These are phyloP conservation scores for Limnanthes douglasii DNA, from an alignment of 345 rosid species.

Conservation along the genomic window DNA sequence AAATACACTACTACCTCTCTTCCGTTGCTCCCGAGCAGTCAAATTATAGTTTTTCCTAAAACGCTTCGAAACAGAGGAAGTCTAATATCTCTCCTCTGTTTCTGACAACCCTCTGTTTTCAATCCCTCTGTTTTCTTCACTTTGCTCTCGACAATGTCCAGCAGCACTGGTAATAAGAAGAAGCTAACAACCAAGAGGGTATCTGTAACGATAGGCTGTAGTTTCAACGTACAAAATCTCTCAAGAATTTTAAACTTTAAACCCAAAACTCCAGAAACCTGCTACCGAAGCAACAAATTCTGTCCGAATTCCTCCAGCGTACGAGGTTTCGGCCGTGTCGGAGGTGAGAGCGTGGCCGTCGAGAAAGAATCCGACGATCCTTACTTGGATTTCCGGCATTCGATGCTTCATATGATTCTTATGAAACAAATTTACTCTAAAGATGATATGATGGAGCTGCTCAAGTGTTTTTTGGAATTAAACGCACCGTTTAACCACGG, in stretches of 20 bases:
- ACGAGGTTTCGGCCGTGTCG: slow-evolving; percentile 40
- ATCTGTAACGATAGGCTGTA: slow-evolving; percentile 46
- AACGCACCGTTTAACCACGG: slow-evolving; percentile 75
- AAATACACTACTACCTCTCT: too few species aligned
- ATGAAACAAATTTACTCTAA: slow-evolving; percentile 75
- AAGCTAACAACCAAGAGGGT: slow-evolving; percentile 35
- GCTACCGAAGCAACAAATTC: slow-evolving; percentile 7
- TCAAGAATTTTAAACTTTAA: slow-evolving; percentile 30
- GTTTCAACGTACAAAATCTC: slow-evolving; percentile 49
- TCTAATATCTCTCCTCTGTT: too few species aligned
- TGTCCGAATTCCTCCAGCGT: slow-evolving; percentile 13
- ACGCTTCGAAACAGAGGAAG: too few species aligned
- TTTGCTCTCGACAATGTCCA: slow-evolving; percentile 12
- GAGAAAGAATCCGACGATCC: slow-evolving; percentile 96
- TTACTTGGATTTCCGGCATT: slow-evolving; percentile 69
- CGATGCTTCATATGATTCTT: slow-evolving; percentile 94
- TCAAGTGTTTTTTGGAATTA: slow-evolving; percentile 70
- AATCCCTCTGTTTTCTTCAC: too few species aligned
- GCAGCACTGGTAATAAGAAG: slow-evolving; percentile 21
- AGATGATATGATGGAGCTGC: slow-evolving; percentile 68
- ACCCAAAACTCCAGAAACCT: slow-evolving; percentile 12
- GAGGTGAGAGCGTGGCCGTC: slow-evolving; percentile 64
- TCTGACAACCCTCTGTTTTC: too few species aligned
- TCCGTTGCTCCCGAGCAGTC: too few species aligned
- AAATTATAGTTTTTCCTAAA: too few species aligned